Evolutionary conservation across 2,329 filamentous ascomycete genomes (phyloP).

Genomic region (Aspergillus caelatus): DNA sequence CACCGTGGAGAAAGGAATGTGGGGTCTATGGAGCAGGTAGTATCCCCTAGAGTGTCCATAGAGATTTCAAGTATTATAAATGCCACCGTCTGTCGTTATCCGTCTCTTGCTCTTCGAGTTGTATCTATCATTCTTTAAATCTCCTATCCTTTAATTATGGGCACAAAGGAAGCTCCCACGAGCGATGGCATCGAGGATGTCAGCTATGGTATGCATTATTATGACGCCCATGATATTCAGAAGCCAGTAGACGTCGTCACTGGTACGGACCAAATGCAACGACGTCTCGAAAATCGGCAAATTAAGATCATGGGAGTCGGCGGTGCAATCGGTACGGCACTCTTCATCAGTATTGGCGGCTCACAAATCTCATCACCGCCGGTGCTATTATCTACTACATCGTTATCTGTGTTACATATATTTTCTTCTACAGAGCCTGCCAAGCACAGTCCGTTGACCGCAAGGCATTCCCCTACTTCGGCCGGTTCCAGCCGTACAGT

Average conservation of each 20-base stretch:
- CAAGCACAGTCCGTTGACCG: constrained; percentile 57
- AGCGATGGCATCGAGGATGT: neutral
- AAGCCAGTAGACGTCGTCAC: neutral
- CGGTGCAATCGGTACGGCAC: constrained; percentile 42
- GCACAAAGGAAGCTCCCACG: neutral
- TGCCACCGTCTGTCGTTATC: no score
- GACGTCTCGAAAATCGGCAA: constrained; percentile 19
- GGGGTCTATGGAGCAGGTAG: no score
- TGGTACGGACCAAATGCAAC: neutral
- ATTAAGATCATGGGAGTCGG: constrained; percentile 42
- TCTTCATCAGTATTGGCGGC: constrained; percentile 47
- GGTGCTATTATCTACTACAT: constrained; percentile 64
- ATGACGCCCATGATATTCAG: neutral
- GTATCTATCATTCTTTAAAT: no score
- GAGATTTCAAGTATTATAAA: no score
- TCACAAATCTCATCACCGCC: constrained; percentile 60
- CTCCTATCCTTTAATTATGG: neutral
- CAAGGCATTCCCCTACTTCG: constrained; percentile 58
- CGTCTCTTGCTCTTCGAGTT: no score
- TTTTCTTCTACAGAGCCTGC: constrained; percentile 60
- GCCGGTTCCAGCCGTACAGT: constrained; percentile 62
- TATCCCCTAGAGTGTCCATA: no score
- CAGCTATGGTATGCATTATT: neutral
- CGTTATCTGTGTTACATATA: constrained; percentile 61
- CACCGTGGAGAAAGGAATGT: no score